Base-by-base conservation (phyloP, 2,329 filamentous ascomycete species). In the Phoma herbarum region DNA sequence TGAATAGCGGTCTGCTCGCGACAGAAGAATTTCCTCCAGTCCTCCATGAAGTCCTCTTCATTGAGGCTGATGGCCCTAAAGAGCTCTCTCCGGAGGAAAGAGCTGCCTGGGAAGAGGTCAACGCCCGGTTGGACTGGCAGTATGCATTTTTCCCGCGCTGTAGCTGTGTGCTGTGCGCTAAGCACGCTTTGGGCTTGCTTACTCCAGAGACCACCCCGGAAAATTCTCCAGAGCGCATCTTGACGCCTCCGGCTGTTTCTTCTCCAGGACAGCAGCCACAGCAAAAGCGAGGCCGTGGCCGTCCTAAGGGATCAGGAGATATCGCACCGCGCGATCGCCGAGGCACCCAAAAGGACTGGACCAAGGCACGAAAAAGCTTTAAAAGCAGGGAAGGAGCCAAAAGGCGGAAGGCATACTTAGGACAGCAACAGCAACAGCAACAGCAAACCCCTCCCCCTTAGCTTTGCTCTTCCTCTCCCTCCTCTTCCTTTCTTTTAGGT, bases 401-500 rank as follows among this genome's bases (percentile, higher is more conserved):
- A 22, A 8, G 5, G n/a, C 50, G 31, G 16, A 53, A 33, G 33
- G 29, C 11, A 35, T 23, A 9, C 10, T 3, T 44, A 23, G n/a
- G 29, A 2, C 33, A 29, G 25, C n/a, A 29, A 10, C 28, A 37
- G 22, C 20, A 52, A 18, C 20, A 48, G 31, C 37, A 44, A 37
- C 23, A 29, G 20, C 14, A 35, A 16, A n/a, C 16, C 3, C 22
- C 28, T 55, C 45, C 26, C 16, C 1, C 23, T 7, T 43, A 26
- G 41, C 23, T 45, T 39, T 31, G 29, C 14, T 44, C 29, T 33
- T 35, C 20, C n/a, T 43, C 22, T n/a, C 10, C 37, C 7, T 52
- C 63, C 22, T 60, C 54, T 23, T 56, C 35, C 26, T 51, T 60
- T 66, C 75, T 66, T 37, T 37, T 65, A 6, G 71, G 72, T 45